These are phyloP conservation scores for Homolaphlyctis polyrhiza DNA, from an alignment of 371 early-diverging fungal genomes.

Conservation along the genomic window DNA sequence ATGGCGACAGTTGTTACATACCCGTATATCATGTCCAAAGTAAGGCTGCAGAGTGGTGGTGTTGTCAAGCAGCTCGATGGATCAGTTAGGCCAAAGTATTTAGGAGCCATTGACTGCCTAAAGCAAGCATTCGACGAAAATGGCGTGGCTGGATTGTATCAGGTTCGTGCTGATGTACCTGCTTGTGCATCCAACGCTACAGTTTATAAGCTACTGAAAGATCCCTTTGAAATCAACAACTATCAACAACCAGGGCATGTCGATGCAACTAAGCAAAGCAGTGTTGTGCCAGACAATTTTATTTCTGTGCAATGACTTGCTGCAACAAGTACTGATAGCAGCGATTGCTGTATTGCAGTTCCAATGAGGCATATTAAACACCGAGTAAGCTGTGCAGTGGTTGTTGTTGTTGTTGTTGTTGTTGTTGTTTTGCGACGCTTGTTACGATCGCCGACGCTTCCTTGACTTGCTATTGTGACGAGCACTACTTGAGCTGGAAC, in stretches of 20 bases:
- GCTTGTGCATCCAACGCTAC: too few relatives aligned
- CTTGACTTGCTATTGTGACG: too few relatives aligned
- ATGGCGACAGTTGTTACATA: constrained; percentile 72
- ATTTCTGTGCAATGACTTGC: constrained; percentile 85
- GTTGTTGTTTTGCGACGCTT: too few relatives aligned
- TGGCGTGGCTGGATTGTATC: not conserved
- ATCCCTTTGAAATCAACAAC: too few relatives aligned
- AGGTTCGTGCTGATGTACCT: not conserved
- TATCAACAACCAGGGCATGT: constrained; percentile 70
- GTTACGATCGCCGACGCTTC: too few relatives aligned
- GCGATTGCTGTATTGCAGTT: too few relatives aligned
- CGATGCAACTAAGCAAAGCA: constrained; percentile 93
- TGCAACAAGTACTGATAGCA: too few relatives aligned
- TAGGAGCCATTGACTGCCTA: not conserved
- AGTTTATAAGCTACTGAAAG: too few relatives aligned
- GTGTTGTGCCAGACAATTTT: constrained; percentile 92
- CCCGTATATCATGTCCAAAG: constrained; percentile 97
- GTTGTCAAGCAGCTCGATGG: constrained; percentile 63
- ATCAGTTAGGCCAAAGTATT: not conserved
- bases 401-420: too few relatives aligned
- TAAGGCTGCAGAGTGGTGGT: constrained; percentile 76
- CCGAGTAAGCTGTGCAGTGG: too few relatives aligned
- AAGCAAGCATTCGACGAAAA: not conserved
- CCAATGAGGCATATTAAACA: too few relatives aligned
- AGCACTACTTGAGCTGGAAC: too few relatives aligned